A percentile compares a stretch with the other conserved stretches of the same genome.
Conservation (phyloP, 2,329 filamentous ascomycete genomes). For the Beauveria pseudobassiana region DNA sequence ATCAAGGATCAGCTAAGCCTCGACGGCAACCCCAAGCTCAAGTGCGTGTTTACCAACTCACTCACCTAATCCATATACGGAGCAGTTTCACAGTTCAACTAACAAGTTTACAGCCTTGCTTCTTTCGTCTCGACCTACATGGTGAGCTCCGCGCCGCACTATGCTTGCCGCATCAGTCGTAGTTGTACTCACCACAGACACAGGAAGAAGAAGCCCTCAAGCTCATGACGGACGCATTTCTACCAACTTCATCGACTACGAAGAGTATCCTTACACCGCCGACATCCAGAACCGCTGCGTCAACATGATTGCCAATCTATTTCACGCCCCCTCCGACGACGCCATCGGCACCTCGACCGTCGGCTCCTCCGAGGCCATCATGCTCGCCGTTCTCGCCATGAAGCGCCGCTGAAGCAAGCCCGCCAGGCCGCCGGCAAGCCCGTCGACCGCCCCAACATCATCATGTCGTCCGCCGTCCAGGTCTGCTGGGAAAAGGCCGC, state of each 20-base stretch:
- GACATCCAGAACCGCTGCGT: slow-evolving; percentile 90
- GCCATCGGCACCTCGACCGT: slow-evolving; percentile 83
- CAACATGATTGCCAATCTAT: slow-evolving; percentile 82
- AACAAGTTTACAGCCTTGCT: slow-evolving; percentile 53
- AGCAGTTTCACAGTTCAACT: neutral
- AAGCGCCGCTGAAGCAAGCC: slow-evolving; percentile 88
- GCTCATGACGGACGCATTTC: slow-evolving; percentile 86
- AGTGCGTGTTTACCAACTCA: slow-evolving; percentile 35
- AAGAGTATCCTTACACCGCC: slow-evolving; percentile 73
- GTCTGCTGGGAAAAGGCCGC: slow-evolving; percentile 95
- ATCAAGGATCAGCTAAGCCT: slow-evolving; percentile 92
- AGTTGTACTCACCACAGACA: neutral
- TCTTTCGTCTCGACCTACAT: slow-evolving; percentile 96
- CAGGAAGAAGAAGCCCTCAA: slow-evolving; percentile 92
- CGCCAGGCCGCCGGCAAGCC: slow-evolving; percentile 78
- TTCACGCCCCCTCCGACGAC: slow-evolving; percentile 66
- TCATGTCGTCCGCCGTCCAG: slow-evolving; percentile 95
- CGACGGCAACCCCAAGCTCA: slow-evolving; percentile 85
- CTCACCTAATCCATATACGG: no score
- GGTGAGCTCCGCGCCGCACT: slow-evolving; percentile 39
- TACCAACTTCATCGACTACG: slow-evolving; percentile 93
- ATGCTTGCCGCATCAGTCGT: neutral
- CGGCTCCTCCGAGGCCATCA: slow-evolving; percentile 83
- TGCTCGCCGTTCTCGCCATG: slow-evolving; percentile 80
- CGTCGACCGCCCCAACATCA: slow-evolving; percentile 72